These are phyloP conservation scores for Paraphysoderma sedebokerense DNA, from an alignment of 371 early-diverging fungal species.

Conservation along the genomic window DNA sequence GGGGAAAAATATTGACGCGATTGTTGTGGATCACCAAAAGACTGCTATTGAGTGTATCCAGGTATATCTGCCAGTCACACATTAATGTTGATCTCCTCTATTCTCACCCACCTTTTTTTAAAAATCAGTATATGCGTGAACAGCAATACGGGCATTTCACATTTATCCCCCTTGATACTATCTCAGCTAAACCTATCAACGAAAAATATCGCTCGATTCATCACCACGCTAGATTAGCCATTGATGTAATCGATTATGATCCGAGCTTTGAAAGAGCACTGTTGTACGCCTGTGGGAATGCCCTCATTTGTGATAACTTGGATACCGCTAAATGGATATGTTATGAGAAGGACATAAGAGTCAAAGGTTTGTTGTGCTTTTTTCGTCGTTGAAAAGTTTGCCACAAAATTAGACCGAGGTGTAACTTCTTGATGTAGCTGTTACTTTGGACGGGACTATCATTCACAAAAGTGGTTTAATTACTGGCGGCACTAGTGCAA, in stretches of 20 bases:
- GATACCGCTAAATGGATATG: slow-evolving; percentile 71
- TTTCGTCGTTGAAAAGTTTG: neutral
- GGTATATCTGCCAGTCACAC: slow-evolving; percentile 9
- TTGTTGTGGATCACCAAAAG: slow-evolving; percentile 35
- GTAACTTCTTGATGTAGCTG: too few species aligned
- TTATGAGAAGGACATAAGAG: slow-evolving; percentile 55
- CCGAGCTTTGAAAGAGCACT: slow-evolving; percentile 56
- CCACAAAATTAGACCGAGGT: slow-evolving; percentile 1
- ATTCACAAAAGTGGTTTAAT: slow-evolving; percentile 93
- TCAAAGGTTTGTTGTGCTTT: slow-evolving; percentile 39
- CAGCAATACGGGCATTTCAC: slow-evolving; percentile 83
- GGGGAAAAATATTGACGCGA: slow-evolving; percentile 29
- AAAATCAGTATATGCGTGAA: slow-evolving; percentile 61
- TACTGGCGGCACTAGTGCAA: slow-evolving; percentile 52
- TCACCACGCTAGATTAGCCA: slow-evolving; percentile 62
- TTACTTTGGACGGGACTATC: slow-evolving; percentile 82
- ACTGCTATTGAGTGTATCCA: slow-evolving; percentile 41
- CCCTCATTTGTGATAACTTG: slow-evolving; percentile 74
- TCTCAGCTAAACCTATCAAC: slow-evolving; percentile 48
- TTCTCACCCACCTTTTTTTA: neutral
- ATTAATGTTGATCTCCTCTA: slow-evolving; percentile 1
- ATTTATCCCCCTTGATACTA: slow-evolving; percentile 82
- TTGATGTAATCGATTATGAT: slow-evolving; percentile 78
- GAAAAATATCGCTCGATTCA: slow-evolving; percentile 59
- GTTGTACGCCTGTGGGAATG: slow-evolving; percentile 71